A percentile compares a stretch with the other conserved stretches of the same genome.
phyloP scores from a whole-genome alignment of 129 eudicot genomes.

The Erigeron canadensis region DNA sequence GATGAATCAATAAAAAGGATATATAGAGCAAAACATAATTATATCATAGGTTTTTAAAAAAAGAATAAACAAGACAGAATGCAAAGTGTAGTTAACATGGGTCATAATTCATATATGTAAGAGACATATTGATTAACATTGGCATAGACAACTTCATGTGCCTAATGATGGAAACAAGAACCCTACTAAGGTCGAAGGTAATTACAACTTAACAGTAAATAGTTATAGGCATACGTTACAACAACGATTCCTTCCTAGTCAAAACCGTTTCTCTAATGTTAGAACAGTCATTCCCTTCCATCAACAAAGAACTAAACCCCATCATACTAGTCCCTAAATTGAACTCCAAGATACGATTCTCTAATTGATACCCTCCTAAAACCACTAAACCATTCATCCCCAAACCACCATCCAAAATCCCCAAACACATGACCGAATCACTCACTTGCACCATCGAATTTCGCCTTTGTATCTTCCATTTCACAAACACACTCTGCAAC shows the following conservation, averaged over 20 bases:
- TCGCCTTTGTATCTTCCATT: constrained; percentile 62
- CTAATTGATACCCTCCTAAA: constrained; percentile 77
- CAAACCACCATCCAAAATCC: constrained; percentile 74
- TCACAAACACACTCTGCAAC: constrained; percentile 77
- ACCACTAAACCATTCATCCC: constrained; percentile 42
- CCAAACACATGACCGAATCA: constrained; percentile 73
- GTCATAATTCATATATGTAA: constrained; percentile 1
- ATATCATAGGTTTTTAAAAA: neutral
- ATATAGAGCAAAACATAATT: constrained; percentile 2
- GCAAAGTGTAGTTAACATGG: constrained; percentile 25
- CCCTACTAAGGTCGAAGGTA: neutral
- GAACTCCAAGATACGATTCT: constrained; percentile 73
- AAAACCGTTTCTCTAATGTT: constrained; percentile 27
- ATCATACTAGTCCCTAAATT: constrained; percentile 67
- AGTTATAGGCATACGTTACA: constrained; percentile 9
- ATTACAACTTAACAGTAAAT: neutral
- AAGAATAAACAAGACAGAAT: neutral
- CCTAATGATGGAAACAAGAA: constrained; percentile 21
- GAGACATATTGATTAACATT: constrained; percentile 23
- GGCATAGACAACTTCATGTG: constrained; percentile 31
- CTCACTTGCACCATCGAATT: constrained; percentile 65
- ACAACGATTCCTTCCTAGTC: constrained; percentile 13
- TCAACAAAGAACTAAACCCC: constrained; percentile 66
- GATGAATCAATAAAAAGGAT: neutral
- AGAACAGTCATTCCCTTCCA: constrained; percentile 43